Evolutionary conservation across 2,329 filamentous ascomycete species (phyloP), one percentile per base, ranked within the genome.

Genomic region (Penicillium paneum): DNA sequence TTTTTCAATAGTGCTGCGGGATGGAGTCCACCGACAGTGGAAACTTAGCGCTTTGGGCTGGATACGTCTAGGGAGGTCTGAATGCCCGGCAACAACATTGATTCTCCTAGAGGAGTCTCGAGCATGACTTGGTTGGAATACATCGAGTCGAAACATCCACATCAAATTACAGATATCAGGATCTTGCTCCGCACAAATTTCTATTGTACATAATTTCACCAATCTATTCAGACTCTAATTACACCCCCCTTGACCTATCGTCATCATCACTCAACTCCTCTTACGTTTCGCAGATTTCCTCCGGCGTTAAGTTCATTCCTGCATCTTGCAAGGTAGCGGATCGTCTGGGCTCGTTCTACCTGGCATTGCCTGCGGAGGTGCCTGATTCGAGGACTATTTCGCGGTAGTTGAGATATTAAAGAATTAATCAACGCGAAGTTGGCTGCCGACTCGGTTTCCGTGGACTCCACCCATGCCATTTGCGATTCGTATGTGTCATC

Each of bases 121-220:
- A 38, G 49, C 15, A 34, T 6, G 11, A 49, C 12, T 13, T 21
- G 35, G 3, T 34, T 42, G 26, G 26, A 12, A 17, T 19, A 31
- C 0, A 12, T 49, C 10, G 15, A 15, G 26, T 8, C 28, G 7
- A 26, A 24, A 19, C 11, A 34, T 42, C 34, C 28, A 26, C 2
- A 21, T 43, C 26, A 11, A 24, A 43, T 7, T 29, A 17, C n/a
- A 21, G 40, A 44, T 45, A 29, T 10, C 24, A 36, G 17, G 21
- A 24, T 19, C n/a, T 26, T 19, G 28, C n/a, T 24, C 7, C 10
- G 19, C 13, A 3, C 47, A 19, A 13, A 8, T 43, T 34, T 34
- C 24, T 29, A 44, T n/a, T 44, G 39, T 21, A 43, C n/a, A 50
- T 50, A 36, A 43, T 13, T 26, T 17, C 11, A 26, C 6, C n/a